A percentile compares a stretch with the other conserved stretches of the same genome.
Evolutionary conservation across 2,329 filamentous ascomycete genomes (phyloP).

Genomic region (Talaromyces islandicus): DNA sequence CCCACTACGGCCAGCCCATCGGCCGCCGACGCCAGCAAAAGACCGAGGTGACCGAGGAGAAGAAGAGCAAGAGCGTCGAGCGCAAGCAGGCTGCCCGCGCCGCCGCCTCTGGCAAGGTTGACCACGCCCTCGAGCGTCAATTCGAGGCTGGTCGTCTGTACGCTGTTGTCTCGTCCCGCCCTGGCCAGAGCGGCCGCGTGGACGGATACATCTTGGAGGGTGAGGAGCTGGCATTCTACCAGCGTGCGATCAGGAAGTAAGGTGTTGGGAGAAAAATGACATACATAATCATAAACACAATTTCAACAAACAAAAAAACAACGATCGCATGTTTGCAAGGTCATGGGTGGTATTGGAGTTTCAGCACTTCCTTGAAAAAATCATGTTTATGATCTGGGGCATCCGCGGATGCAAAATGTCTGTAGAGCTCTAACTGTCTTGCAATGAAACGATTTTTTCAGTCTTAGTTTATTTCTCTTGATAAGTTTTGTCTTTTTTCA

Average conservation of each 20-base stretch:
- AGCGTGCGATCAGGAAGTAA: slow-evolving; percentile 98
- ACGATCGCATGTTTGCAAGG: slow-evolving; percentile 5
- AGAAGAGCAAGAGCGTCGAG: slow-evolving; percentile 95
- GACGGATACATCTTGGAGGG: slow-evolving; percentile 99
- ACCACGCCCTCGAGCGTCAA: slow-evolving; percentile 88
- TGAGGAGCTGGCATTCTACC: slow-evolving; percentile 99
- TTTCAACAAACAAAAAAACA: slow-evolving; percentile 1
- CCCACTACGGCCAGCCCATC: slow-evolving; percentile 89
- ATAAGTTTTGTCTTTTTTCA: too few relatives aligned
- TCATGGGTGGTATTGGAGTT: slow-evolving; percentile 13
- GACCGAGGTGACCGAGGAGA: slow-evolving; percentile 54
- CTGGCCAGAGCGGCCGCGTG: slow-evolving; percentile 91
- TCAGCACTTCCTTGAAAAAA: slow-evolving; percentile 12
- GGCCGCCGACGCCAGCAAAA: slow-evolving; percentile 91
- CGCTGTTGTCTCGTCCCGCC: slow-evolving; percentile 86
- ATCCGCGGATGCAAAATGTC: slow-evolving; percentile 11
- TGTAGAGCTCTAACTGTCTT: slow-evolving; percentile 12
- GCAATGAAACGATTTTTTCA: slow-evolving; percentile 10
- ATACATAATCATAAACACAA: slow-evolving; percentile 1
- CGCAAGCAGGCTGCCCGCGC: slow-evolving; percentile 92
- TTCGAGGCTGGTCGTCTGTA: slow-evolving; percentile 98
- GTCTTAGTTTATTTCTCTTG: not conserved
- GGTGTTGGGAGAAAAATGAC: slow-evolving; percentile 27
- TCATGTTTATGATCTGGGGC: slow-evolving; percentile 12
- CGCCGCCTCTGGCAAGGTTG: slow-evolving; percentile 84